Conservation (phyloP, 116 monocot genomes). For the Thalassia testudinum region DNA sequence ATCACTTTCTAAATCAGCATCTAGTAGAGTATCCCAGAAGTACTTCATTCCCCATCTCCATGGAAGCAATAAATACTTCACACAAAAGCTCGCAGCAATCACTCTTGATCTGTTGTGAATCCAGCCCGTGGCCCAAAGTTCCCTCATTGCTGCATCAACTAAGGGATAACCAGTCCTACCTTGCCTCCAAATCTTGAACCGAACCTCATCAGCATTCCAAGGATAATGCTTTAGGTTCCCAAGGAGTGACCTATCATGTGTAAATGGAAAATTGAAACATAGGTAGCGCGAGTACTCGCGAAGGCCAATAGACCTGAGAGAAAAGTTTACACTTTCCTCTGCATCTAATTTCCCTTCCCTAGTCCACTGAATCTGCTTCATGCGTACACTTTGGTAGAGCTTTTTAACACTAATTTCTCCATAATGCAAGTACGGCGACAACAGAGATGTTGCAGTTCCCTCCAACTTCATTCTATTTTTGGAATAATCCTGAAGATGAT, state of each 20-base stretch:
- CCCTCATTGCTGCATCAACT: conserved; percentile 93
- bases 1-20: conserved; percentile 77
- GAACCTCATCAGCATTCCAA: conserved; percentile 46
- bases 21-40: conserved; percentile 83
- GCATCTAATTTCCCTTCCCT: conserved; percentile 38
- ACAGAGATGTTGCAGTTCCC: conserved; percentile 48
- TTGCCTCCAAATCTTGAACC: conserved; percentile 75
- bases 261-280: conserved; percentile 92
- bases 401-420: conserved; percentile 78
- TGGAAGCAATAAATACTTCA: conserved; percentile 70
- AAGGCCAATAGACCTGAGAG: conserved; percentile 61
- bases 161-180: conserved; percentile 86
- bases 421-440: conserved; percentile 86
- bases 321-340: conserved; percentile 49
- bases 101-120: conserved; percentile 68
- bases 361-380: conserved; percentile 64
- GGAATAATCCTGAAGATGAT: conserved; percentile 40
- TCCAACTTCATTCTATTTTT: conserved; percentile 53
- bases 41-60: conserved; percentile 98
- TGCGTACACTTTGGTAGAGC: conserved; percentile 43
- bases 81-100: conserved; percentile 60
- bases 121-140: conserved; percentile 95
- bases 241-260: conserved; percentile 50
- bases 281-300: conserved; percentile 88
- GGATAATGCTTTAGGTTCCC: conserved; percentile 70